phyloP scores from a whole-genome alignment of 2,329 filamentous ascomycete species.

The Fusarium buharicum region DNA sequence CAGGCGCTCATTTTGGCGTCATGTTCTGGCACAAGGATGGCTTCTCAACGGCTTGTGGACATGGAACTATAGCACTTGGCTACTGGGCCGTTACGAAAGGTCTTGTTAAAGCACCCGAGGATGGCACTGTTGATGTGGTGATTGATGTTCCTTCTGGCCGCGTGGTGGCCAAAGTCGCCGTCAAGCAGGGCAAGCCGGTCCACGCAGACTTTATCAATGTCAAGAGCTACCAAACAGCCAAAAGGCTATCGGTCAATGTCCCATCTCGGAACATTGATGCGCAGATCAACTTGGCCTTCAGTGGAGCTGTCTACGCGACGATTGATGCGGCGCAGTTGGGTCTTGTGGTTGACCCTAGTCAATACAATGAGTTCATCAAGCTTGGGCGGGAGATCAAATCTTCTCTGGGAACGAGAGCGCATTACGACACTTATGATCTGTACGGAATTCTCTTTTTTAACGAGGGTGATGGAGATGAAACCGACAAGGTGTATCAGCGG shows the following conservation, averaged over 20 bases:
- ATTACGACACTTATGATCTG: conserved; percentile 14
- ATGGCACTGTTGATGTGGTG: conserved; percentile 23
- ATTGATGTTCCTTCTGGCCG: conserved; percentile 34
- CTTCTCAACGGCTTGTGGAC: conserved; percentile 45
- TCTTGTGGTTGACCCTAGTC: conserved; percentile 19
- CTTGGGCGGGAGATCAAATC: conserved; percentile 35
- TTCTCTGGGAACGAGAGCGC: conserved; percentile 12
- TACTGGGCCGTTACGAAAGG: conserved; percentile 38
- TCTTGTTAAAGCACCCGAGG: conserved; percentile 1
- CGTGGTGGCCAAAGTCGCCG: conserved; percentile 9
- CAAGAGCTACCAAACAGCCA: conserved; percentile 28
- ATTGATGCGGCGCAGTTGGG: conserved; percentile 20
- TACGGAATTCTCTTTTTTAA: conserved; percentile 35
- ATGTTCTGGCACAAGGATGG: conserved; percentile 47
- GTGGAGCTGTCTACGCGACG: conserved; percentile 29
- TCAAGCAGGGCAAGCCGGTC: background rate
- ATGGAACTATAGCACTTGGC: conserved; percentile 44
- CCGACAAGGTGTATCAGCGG: conserved; percentile 9
- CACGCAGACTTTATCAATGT: conserved; percentile 36
- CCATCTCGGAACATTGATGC: background rate
- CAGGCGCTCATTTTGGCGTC: conserved; percentile 40
- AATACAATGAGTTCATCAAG: conserved; percentile 23
- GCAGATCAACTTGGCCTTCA: conserved; percentile 11
- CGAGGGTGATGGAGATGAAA: background rate
- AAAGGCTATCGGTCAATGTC: background rate